These are phyloP conservation scores for Fraxinus baroniana DNA, from an alignment of 305 asterid species.

Conservation along the genomic window DNA sequence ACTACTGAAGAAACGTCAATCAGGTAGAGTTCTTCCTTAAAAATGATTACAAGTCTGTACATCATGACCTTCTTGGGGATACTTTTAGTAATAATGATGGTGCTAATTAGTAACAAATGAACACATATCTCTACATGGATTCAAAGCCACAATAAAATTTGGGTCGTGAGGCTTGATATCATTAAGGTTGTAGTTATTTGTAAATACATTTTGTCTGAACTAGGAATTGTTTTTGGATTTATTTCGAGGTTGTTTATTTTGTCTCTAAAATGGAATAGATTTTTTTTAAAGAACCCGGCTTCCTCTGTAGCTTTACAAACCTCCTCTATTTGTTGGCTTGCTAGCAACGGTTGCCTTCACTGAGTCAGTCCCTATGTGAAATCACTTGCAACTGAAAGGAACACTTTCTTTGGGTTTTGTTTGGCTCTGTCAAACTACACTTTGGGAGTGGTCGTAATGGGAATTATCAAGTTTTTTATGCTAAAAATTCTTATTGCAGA, in stretches of 20 bases:
- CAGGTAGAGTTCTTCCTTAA: constrained; percentile 44
- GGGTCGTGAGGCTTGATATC: constrained; percentile 9
- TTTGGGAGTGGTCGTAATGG: constrained; percentile 1
- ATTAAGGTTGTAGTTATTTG: constrained; percentile 12
- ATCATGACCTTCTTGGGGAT: constrained; percentile 16
- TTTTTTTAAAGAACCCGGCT: neutral
- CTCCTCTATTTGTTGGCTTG: neutral
- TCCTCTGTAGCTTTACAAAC: neutral
- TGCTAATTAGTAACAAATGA: neutral
- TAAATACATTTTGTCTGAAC: neutral
- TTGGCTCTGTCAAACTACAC: neutral
- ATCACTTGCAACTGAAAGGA: neutral
- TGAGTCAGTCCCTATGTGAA: neutral
- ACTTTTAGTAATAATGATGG: neutral
- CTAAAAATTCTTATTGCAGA: constrained; percentile 44
- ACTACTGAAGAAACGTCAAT: constrained; percentile 77
- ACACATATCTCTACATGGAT: neutral
- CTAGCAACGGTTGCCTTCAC: constrained; percentile 1
- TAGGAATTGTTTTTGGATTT: constrained; percentile 8
- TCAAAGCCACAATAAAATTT: neutral
- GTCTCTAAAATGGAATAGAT: neutral
- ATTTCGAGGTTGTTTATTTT: neutral
- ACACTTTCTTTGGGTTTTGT: neutral
- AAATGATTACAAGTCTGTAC: constrained; percentile 7
- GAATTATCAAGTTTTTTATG: neutral